Percentiles rank a stretch among this genome's conserved stretches.
Evolutionary conservation across 2,329 filamentous ascomycete species (phyloP).

Genomic region (Fusarium sp.): DNA sequence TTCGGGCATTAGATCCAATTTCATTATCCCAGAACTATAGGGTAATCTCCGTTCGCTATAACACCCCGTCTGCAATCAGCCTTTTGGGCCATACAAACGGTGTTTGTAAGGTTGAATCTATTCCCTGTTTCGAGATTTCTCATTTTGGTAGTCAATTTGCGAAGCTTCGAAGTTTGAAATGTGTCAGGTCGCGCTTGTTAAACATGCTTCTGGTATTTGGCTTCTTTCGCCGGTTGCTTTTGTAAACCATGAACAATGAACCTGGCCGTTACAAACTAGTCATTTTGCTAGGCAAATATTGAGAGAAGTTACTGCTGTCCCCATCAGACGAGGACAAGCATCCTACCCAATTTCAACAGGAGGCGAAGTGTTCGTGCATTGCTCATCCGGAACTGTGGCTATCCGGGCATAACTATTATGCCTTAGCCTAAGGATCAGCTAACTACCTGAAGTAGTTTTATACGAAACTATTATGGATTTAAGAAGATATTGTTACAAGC

Average conservation of each 20-base stretch:
- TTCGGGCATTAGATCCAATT: background rate
- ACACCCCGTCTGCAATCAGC: background rate
- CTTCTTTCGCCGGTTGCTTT: background rate
- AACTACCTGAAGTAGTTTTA: background rate
- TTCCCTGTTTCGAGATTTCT: background rate
- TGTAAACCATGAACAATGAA: background rate
- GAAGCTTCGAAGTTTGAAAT: background rate
- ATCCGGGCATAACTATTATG: background rate
- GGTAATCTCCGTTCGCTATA: background rate
- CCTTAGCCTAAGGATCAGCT: constrained; percentile 2
- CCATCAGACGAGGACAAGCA: background rate
- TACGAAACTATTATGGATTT: background rate
- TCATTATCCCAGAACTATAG: background rate
- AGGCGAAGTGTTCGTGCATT: background rate
- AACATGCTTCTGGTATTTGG: background rate
- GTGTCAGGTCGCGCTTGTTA: background rate
- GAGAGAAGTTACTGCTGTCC: background rate
- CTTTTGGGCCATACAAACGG: background rate
- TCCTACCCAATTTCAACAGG: background rate
- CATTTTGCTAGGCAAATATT: background rate
- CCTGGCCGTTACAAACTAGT: background rate
- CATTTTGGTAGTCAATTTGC: background rate
- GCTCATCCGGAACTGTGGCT: background rate
- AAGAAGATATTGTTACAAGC: background rate
- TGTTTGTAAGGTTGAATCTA: background rate